phyloP scores from a whole-genome alignment of 1,284 basidiomycete genomes.

The Trichosporon coremiiforme region DNA sequence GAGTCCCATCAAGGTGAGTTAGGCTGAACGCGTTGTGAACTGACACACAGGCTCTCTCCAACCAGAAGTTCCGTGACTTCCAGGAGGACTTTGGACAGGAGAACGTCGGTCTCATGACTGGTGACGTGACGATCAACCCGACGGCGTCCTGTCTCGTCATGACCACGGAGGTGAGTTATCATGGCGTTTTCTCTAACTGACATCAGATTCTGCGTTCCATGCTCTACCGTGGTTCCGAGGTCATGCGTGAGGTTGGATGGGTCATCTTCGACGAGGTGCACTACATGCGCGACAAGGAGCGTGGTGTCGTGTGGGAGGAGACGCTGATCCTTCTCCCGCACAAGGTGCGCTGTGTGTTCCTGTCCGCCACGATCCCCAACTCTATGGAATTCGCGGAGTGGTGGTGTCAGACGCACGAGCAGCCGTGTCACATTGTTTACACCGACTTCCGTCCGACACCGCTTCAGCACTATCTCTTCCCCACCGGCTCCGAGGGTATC shows the following conservation, averaged over 20 bases:
- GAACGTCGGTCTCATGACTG: conserved; percentile 93
- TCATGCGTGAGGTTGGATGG: conserved; percentile 99
- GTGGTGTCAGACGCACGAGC: conserved; percentile 96
- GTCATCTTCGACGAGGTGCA: conserved; percentile 99
- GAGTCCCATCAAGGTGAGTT: conserved; percentile 93
- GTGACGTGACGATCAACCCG: conserved; percentile 99
- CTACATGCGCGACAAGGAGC: conserved; percentile 95
- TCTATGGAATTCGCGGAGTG: conserved; percentile 99
- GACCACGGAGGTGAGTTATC: conserved; percentile 85
- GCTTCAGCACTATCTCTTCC: conserved; percentile 97
- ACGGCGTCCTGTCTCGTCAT: conserved; percentile 96
- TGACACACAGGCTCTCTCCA: conserved; percentile 77
- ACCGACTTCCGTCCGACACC: conserved; percentile 99
- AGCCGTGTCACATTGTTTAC: conserved; percentile 99
- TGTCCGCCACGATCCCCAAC: conserved; percentile 99
- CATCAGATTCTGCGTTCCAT: conserved; percentile 92
- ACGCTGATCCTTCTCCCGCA: conserved; percentile 97
- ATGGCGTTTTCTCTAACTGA: background rate
- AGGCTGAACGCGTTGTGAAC: too few species aligned
- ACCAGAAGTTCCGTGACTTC: conserved; percentile 99
- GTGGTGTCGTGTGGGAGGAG: conserved; percentile 69
- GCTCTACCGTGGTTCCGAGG: conserved; percentile 97
- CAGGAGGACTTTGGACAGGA: conserved; percentile 88
- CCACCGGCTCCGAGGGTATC: conserved; percentile 93
- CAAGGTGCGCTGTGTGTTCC: conserved; percentile 94